Evolutionary conservation across 495 filamentous ascomycete genomes (phyloP).

Genomic region (Pyrenula aspistea): DNA sequence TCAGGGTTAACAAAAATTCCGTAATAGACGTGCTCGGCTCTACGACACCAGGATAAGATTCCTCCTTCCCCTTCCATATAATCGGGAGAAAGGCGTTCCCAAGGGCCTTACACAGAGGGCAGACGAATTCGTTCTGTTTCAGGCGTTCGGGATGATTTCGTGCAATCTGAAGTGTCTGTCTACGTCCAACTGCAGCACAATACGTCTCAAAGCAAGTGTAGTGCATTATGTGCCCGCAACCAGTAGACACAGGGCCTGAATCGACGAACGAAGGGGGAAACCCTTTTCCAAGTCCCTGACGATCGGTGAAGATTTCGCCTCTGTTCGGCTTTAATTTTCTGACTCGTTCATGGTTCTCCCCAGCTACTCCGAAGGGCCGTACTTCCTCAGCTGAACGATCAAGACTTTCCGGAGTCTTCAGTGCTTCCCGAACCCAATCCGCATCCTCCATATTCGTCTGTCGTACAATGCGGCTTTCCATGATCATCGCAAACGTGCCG

Average conservation of each 20-base stretch:
- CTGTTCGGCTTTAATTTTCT: conserved; percentile 63
- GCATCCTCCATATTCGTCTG: conserved; percentile 71
- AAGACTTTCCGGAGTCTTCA: conserved; percentile 62
- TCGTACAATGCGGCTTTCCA: conserved; percentile 75
- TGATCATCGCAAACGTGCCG: conserved; percentile 82
- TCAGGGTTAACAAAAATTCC: neutral
- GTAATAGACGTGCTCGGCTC: neutral
- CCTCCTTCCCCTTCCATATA: conserved; percentile 86
- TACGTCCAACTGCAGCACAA: conserved; percentile 62
- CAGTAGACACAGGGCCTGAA: conserved; percentile 74
- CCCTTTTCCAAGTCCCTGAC: conserved; percentile 77
- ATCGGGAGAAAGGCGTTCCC: conserved; percentile 94
- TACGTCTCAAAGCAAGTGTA: conserved; percentile 92
- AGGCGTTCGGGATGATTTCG: conserved; percentile 79
- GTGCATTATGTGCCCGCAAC: conserved; percentile 98
- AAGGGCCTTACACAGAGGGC: conserved; percentile 94
- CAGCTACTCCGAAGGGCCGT: conserved; percentile 80
- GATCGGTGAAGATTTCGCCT: conserved; percentile 54
- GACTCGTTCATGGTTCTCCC: conserved; percentile 69
- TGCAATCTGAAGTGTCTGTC: conserved; percentile 85
- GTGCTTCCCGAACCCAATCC: conserved; percentile 75
- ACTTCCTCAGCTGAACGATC: conserved; percentile 72
- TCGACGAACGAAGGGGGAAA: conserved; percentile 57
- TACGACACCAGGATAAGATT: conserved; percentile 59
- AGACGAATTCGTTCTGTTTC: conserved; percentile 76